Conservation (phyloP, 768 basidiomycete genomes). For the Calvatia gigantea region DNA sequence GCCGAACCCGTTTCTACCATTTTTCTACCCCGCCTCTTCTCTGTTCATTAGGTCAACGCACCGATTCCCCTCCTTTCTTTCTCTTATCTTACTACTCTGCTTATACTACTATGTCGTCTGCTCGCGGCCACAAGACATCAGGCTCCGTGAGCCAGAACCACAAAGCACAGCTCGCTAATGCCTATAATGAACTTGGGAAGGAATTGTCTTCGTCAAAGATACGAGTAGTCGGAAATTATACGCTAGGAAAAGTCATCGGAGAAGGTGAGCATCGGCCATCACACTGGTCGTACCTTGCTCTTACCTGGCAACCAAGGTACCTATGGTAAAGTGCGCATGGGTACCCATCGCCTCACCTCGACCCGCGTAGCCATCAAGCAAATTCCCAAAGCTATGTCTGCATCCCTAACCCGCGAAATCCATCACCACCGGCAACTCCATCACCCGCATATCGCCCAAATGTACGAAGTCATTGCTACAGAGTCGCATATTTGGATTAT, state of each 20-base stretch:
- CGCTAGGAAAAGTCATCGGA: conserved; percentile 89
- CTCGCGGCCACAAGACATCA: conserved; percentile 57
- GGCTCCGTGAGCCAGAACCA: conserved; percentile 68
- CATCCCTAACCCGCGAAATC: conserved; percentile 92
- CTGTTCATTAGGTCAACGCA: conserved; percentile 25
- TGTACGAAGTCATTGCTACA: conserved; percentile 97
- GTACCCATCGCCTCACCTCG: conserved; percentile 89
- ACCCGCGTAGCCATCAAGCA: conserved; percentile 96
- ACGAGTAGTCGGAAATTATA: conserved; percentile 92
- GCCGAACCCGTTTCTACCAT: not conserved
- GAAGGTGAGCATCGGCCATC: conserved; percentile 60
- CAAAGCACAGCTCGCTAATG: conserved; percentile 87
- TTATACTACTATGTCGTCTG: conserved; percentile 44
- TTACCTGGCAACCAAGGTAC: conserved; percentile 53
- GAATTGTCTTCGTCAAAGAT: conserved; percentile 90
- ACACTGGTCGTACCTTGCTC: not conserved
- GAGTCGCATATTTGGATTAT: conserved; percentile 96
- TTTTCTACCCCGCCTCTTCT: not conserved
- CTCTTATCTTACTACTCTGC: conserved; percentile 29
- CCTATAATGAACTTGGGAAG: conserved; percentile 96
- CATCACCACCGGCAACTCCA: conserved; percentile 97
- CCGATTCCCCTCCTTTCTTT: conserved; percentile 31
- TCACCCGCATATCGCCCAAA: conserved; percentile 91
- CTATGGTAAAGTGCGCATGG: conserved; percentile 94
- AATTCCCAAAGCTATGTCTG: conserved; percentile 91